Evolutionary conservation across 1,139 yeast species (phyloP).

Genomic region (Pichia cactophila): DNA sequence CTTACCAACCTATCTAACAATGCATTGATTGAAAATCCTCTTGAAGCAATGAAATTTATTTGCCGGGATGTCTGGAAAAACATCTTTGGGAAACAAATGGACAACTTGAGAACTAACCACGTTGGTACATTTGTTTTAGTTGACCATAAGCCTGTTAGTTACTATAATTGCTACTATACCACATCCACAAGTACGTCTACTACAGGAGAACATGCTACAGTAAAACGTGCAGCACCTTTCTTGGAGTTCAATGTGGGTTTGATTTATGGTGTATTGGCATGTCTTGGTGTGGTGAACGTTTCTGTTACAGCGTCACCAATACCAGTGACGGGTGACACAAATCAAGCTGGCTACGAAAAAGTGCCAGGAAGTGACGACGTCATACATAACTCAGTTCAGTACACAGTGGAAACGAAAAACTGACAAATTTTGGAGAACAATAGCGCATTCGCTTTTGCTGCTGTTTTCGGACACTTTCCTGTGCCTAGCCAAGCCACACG

Average conservation of each 20-base stretch:
- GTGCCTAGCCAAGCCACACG: not conserved
- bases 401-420: conserved; percentile 4
- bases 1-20: conserved; percentile 6
- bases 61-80: conserved; percentile 88
- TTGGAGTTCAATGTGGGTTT: conserved; percentile 81
- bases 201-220: conserved; percentile 42
- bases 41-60: conserved; percentile 83
- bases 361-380: not conserved
- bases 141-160: conserved; percentile 38
- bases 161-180: conserved; percentile 1
- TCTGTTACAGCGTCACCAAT: not conserved
- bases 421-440: not conserved
- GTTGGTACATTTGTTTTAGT: conserved; percentile 74
- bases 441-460: not conserved
- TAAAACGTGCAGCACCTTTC: conserved; percentile 44
- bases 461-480: not conserved
- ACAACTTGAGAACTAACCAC: conserved; percentile 86
- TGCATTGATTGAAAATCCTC: conserved; percentile 11
- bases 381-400: not conserved
- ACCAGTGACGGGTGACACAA: not conserved
- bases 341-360: not conserved
- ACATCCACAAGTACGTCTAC: conserved; percentile 25
- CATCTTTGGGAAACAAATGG: conserved; percentile 79
- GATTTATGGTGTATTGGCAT: conserved; percentile 68
- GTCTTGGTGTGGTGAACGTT: conserved; percentile 40